Percentiles rank a stretch among this genome's conserved stretches.
phyloP scores from a whole-genome alignment of 176 grass and related monocot species.

The Stipa capillata region DNA sequence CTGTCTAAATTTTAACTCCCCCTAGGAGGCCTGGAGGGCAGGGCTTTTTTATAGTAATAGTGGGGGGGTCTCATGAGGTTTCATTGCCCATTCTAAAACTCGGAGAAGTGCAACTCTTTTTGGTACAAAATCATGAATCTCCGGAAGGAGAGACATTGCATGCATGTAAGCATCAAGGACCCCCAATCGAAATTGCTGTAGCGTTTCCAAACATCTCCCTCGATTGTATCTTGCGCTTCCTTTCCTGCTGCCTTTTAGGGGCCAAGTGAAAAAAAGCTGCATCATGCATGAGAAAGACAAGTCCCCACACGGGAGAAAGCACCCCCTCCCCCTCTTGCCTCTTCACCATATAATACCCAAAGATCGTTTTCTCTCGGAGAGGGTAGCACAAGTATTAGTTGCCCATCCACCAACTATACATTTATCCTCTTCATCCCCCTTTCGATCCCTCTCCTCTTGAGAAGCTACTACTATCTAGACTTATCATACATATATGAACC shows the following conservation, averaged over 20 bases:
- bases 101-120: background rate
- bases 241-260: constrained; percentile 46
- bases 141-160: background rate
- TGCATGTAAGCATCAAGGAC: background rate
- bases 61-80: background rate
- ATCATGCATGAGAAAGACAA: constrained; percentile 32
- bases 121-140: constrained; percentile 8
- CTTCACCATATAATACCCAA: constrained; percentile 26
- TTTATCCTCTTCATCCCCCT: background rate
- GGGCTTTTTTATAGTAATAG: no score
- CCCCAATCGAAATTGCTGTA: background rate
- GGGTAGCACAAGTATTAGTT: background rate
- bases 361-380: background rate
- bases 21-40: no score
- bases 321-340: background rate
- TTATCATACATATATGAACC: no score
- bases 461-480: no score
- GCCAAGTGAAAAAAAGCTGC: constrained; percentile 26
- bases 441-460: background rate
- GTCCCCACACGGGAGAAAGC: background rate
- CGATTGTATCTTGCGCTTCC: background rate
- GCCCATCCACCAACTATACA: background rate
- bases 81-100: background rate
- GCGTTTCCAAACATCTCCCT: constrained; percentile 9
- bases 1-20: background rate